Evolutionary conservation across 2,329 filamentous ascomycete genomes (phyloP).

Genomic region (Verruconis gallopava): DNA sequence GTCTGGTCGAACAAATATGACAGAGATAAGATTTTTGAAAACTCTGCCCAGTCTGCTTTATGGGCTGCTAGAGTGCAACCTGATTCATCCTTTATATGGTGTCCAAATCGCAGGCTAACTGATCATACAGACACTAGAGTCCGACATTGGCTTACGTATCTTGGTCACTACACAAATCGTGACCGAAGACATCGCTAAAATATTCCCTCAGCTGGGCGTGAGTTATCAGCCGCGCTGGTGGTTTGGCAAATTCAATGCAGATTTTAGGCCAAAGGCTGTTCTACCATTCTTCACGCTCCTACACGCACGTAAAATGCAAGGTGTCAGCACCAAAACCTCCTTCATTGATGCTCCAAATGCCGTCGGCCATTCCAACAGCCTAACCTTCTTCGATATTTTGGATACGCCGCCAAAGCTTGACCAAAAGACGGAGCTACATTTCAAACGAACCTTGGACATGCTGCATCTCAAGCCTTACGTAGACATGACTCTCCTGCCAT

Average conservation of each 20-base stretch:
- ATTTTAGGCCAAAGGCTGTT: not conserved
- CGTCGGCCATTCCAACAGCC: not conserved
- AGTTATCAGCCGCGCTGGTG: too few relatives aligned
- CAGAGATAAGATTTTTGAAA: not conserved
- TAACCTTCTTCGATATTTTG: not conserved
- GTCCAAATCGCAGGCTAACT: not conserved
- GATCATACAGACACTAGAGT: too few relatives aligned
- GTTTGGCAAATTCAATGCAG: too few relatives aligned
- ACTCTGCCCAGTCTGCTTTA: not conserved
- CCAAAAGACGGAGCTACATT: not conserved
- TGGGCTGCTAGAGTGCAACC: not conserved
- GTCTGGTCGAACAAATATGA: not conserved
- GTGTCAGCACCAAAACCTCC: not conserved
- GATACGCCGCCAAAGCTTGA: not conserved
- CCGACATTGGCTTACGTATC: too few relatives aligned
- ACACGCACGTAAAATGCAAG: not conserved
- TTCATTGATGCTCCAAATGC: not conserved
- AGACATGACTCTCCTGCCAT: too few relatives aligned
- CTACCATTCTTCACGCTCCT: not conserved
- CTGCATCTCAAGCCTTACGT: not conserved
- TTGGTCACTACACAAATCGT: too few relatives aligned
- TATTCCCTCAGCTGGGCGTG: too few relatives aligned
- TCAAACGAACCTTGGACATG: not conserved
- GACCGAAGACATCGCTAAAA: too few relatives aligned
- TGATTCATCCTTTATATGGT: not conserved